These are phyloP conservation scores for Neurospora africana DNA, from an alignment of 495 filamentous ascomycete genomes.

Conservation along the genomic window DNA sequence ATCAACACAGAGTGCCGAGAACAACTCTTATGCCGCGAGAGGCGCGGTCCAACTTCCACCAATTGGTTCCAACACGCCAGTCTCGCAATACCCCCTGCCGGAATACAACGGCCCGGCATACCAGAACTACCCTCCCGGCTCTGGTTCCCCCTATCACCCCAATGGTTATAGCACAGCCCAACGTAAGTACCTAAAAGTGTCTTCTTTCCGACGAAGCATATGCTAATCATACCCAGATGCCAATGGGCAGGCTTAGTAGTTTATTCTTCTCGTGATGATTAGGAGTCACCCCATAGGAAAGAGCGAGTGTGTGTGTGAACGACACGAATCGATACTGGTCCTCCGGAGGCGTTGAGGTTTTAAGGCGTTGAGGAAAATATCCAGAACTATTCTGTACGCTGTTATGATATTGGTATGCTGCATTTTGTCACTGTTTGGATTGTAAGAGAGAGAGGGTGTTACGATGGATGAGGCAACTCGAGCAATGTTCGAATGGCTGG, in stretches of 20 bases:
- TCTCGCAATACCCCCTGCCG: constrained; percentile 51
- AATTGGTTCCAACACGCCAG: constrained; percentile 64
- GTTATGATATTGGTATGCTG: background rate
- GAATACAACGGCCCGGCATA: constrained; percentile 50
- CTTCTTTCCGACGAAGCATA: background rate
- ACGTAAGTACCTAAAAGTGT: background rate
- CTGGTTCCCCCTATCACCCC: background rate
- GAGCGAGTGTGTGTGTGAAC: background rate
- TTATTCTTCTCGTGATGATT: background rate
- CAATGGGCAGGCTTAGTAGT: background rate
- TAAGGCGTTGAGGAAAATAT: background rate
- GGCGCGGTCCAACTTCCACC: constrained; percentile 60
- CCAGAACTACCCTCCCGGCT: constrained; percentile 57
- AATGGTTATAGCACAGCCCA: constrained; percentile 21
- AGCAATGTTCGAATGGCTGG: background rate
- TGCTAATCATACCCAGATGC: background rate
- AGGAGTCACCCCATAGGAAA: background rate
- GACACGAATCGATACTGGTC: background rate
- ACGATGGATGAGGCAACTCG: background rate
- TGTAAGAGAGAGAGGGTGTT: background rate
- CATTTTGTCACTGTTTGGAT: background rate
- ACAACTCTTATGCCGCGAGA: background rate
- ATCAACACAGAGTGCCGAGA: constrained; percentile 30
- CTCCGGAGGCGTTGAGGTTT: background rate
- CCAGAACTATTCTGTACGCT: background rate